Conservation (phyloP, 805 yeast genomes). For the Cyberlindnera samutprakarnensis region DNA sequence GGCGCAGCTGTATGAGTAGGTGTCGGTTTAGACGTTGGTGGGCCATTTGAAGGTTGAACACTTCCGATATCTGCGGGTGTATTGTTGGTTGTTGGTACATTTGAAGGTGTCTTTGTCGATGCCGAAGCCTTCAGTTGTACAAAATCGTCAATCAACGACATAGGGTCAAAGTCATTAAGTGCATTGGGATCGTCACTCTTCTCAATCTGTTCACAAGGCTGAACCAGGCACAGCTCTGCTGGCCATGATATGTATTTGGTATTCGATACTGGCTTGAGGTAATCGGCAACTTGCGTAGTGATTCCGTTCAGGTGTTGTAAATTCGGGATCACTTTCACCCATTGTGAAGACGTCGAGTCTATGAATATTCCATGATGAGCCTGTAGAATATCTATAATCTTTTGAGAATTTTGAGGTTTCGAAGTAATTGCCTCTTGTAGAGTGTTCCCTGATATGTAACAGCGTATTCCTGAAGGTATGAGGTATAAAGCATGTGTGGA, state of each 20-base stretch:
- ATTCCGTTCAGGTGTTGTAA: slow-evolving; percentile 60
- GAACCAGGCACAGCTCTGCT: slow-evolving; percentile 53
- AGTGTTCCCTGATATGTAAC: slow-evolving; percentile 30
- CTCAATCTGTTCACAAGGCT: slow-evolving; percentile 27
- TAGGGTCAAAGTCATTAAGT: slow-evolving; percentile 21
- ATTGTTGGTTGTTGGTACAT: slow-evolving; percentile 19
- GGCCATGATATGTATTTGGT: slow-evolving; percentile 68
- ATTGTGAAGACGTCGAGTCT: slow-evolving; percentile 23
- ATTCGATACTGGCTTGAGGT: slow-evolving; percentile 41
- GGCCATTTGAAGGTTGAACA: slow-evolving; percentile 3
- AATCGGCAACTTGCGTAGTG: slow-evolving; percentile 54
- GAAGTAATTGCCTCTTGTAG: slow-evolving; percentile 28
- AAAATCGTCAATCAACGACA: slow-evolving; percentile 32
- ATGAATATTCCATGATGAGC: slow-evolving; percentile 26
- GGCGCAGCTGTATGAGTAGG: slow-evolving; percentile 1
- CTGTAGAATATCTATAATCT: slow-evolving; percentile 28
- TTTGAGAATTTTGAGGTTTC: slow-evolving; percentile 35
- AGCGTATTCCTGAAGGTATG: slow-evolving; percentile 51
- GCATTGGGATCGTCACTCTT: not conserved
- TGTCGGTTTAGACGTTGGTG: slow-evolving; percentile 6
- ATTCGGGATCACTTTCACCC: slow-evolving; percentile 68
- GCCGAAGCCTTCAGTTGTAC: slow-evolving; percentile 31
- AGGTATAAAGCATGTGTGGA: slow-evolving; percentile 35
- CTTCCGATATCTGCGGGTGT: slow-evolving; percentile 15
- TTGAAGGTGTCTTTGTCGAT: slow-evolving; percentile 28